phyloP scores from a whole-genome alignment of 257 asterid species.

The Perilla frutescens region DNA sequence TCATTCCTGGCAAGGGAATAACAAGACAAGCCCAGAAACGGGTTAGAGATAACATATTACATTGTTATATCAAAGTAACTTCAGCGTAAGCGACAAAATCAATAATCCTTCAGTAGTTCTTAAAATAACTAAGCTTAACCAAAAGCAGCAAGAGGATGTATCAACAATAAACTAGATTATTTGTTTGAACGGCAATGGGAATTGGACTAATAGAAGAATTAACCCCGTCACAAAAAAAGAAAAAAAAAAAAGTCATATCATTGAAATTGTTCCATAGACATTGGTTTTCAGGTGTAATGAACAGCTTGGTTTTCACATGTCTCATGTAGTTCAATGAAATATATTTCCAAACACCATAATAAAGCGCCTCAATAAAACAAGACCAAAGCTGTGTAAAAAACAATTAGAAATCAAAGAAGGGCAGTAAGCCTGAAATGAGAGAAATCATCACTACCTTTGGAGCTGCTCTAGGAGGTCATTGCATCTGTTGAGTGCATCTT shows the following conservation, averaged over 20 bases:
- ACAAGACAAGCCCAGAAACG: not conserved
- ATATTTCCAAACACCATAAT: not conserved
- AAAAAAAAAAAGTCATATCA: not conserved
- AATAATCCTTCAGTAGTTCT: not conserved
- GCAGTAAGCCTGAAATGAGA: not conserved
- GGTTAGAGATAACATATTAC: conserved; percentile 7
- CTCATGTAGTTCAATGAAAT: not conserved
- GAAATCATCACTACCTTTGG: conserved; percentile 54
- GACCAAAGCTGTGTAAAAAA: not conserved
- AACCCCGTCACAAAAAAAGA: not conserved
- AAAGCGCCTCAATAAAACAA: not conserved
- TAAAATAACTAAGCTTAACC: not conserved
- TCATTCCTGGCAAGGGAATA: conserved; percentile 44
- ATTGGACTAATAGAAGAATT: not conserved
- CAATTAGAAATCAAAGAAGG: not conserved
- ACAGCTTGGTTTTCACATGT: conserved; percentile 21
- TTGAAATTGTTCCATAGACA: not conserved
- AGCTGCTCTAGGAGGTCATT: conserved; percentile 77
- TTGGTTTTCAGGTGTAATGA: conserved; percentile 5
- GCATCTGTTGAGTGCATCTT: conserved; percentile 68
- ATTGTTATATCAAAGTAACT: not conserved
- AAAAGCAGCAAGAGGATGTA: not conserved
- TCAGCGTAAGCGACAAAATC: not conserved
- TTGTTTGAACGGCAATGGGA: not conserved
- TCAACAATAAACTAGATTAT: not conserved